A percentile compares a stretch with the other conserved stretches of the same genome.
Evolutionary conservation across 1,284 basidiomycete genomes (phyloP).

Genomic region (Tetrapyrgos nigripes): DNA sequence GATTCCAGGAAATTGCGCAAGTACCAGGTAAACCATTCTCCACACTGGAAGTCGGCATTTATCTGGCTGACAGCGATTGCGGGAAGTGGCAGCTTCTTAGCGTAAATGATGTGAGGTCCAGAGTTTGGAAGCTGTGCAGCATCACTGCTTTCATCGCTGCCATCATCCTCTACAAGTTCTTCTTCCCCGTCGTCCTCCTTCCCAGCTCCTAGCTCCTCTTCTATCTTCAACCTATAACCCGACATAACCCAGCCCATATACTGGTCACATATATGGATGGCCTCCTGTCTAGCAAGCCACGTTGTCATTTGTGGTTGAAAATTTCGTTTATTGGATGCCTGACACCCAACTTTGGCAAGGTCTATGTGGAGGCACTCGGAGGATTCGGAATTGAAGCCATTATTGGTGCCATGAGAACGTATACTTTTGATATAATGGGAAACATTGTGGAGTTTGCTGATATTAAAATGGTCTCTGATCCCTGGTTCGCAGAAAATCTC

Average conservation of each 20-base stretch:
- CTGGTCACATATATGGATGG: neutral
- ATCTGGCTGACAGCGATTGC: neutral
- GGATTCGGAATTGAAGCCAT: conserved; percentile 21
- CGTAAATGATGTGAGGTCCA: conserved; percentile 2
- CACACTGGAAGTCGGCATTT: neutral
- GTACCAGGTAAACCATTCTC: conserved; percentile 10
- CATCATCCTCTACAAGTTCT: neutral
- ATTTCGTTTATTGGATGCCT: conserved; percentile 16
- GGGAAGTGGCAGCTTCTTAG: neutral
- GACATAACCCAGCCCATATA: conserved; percentile 3
- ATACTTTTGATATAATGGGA: conserved; percentile 16
- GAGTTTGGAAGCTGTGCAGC: neutral
- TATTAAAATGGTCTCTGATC: conserved; percentile 21
- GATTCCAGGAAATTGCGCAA: neutral
- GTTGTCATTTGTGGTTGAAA: conserved; percentile 33
- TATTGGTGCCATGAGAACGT: conserved; percentile 10
- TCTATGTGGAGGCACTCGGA: conserved; percentile 19
- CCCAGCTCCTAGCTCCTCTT: neutral
- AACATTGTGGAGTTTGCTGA: conserved; percentile 29
- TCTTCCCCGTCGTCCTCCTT: neutral
- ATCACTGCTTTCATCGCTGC: conserved; percentile 32
- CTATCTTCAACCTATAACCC: neutral
- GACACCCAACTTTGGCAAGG: conserved; percentile 19
- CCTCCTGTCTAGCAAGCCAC: conserved; percentile 33
- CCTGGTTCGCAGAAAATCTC: conserved; percentile 17